Conservation (phyloP, 805 yeast species). For the Candida suzukii region DNA sequence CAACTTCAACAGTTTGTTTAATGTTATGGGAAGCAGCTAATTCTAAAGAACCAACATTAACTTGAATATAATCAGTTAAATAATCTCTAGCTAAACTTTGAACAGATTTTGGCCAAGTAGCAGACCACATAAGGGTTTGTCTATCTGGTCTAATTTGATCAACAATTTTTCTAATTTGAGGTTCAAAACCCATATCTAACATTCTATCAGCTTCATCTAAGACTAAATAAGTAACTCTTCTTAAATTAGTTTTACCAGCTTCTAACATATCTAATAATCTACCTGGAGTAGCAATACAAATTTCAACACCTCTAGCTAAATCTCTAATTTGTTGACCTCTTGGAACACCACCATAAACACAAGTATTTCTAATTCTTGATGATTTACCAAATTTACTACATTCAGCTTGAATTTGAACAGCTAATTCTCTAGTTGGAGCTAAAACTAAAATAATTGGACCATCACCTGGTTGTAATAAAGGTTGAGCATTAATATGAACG, state of each 20-base stretch:
- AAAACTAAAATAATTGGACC: conserved; percentile 94
- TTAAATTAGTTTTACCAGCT: conserved; percentile 86
- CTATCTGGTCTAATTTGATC: conserved; percentile 97
- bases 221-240: conserved; percentile 94
- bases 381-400: conserved; percentile 90
- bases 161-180: conserved; percentile 97
- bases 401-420: conserved; percentile 94
- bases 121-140: conserved; percentile 99
- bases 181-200: conserved; percentile 99
- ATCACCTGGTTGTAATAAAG: conserved; percentile 85
- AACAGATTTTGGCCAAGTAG: conserved; percentile 99
- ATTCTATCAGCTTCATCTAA: conserved; percentile 99
- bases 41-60: conserved; percentile 92
- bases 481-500: conserved; percentile 98
- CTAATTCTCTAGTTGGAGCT: conserved; percentile 98
- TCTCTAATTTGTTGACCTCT: conserved; percentile 97
- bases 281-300: conserved; percentile 97
- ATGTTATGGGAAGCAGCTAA: conserved; percentile 95
- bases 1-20: conserved; percentile 87
- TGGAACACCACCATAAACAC: conserved; percentile 99
- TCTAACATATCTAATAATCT: conserved; percentile 97
- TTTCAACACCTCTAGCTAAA: conserved; percentile 90
- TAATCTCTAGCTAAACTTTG: conserved; percentile 89
- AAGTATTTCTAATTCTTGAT: conserved; percentile 91
- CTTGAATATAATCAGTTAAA: conserved; percentile 90